Base-by-base conservation (phyloP, 2,329 filamentous ascomycete genomes). In the Fusarium annulatum region DNA sequence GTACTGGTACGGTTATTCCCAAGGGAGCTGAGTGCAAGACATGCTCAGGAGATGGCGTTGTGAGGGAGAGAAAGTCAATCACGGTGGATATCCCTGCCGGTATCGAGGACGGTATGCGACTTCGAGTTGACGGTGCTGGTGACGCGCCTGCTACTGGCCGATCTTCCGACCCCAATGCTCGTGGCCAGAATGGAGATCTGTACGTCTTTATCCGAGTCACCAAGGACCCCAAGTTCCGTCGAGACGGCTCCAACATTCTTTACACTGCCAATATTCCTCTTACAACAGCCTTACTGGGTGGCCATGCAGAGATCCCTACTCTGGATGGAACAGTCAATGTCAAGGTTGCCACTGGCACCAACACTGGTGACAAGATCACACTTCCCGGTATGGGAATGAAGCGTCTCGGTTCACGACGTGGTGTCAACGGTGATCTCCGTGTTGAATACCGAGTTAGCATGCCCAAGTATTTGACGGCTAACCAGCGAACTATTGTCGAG, bases 371-470 rank as follows among this genome's bases (percentile, higher is more conserved):
- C 80, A 94, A 92, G 81, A 92, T 98, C 79, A 97, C 94, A 2
- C 86, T 99, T 23, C 86, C 90, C 2, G 96, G 96, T 11, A 95
- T 94, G 93, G 96, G 96, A 67, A 98, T 99, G 96, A 95, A 93
- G 84, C 93, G 93, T 77, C 87, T 99, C 16, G 87, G 89, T 70
- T 87, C 88, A 23, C 88, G 94, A 53, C 88, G 91, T 63, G 89
- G 88, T 38, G 88, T 88, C 43, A 89, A 88, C 36, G 96, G 96
- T 73, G 96, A 99, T 80, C 85, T 99, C 68, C 92, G 91, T 80
- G 95, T 99, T 11, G 96, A 99, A 82, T 99, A 97, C 88, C 94
- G 94, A 82, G 94, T 99, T 51, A 86, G 89, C 61, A 97, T 98
- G 94, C 96, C 96, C 51, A 98, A 97, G 84, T 98, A 96, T 79